phyloP scores from a whole-genome alignment of 805 yeast genomes.

The Candida pseudofarinosa region DNA sequence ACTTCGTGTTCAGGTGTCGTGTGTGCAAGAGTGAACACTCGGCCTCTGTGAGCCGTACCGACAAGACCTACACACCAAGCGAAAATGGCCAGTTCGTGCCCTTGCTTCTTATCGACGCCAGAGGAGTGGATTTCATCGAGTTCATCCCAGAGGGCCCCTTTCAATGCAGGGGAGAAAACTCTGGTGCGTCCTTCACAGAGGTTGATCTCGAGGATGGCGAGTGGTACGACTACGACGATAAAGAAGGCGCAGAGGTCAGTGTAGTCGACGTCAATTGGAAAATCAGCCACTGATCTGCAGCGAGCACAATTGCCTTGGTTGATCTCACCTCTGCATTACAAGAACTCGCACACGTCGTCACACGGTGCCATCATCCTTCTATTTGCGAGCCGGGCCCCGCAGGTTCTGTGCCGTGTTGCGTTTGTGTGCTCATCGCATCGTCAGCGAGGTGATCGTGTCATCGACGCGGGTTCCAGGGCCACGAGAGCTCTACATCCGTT shows the following conservation, averaged over 20 bases:
- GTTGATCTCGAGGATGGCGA: conserved; percentile 76
- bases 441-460: no score
- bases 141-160: conserved; percentile 69
- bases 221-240: conserved; percentile 95
- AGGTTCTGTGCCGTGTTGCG: no score
- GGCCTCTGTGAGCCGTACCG: conserved; percentile 29
- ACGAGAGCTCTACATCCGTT: no score
- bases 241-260: conserved; percentile 73
- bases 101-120: conserved; percentile 70
- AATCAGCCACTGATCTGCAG: conserved; percentile 32
- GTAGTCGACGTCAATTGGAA: conserved; percentile 72
- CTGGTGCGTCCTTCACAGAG: conserved; percentile 51
- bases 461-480: no score
- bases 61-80: conserved; percentile 33
- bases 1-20: conserved; percentile 73
- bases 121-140: conserved; percentile 74
- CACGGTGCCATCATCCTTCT: no score
- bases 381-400: no score
- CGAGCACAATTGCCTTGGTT: no score
- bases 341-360: no score
- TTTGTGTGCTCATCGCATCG: no score
- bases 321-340: background rate
- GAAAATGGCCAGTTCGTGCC: conserved; percentile 39
- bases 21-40: conserved; percentile 49
- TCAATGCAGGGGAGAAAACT: conserved; percentile 49